Conservation (phyloP, 352 stramenopile genomes). For the Peronospora destructor region DNA sequence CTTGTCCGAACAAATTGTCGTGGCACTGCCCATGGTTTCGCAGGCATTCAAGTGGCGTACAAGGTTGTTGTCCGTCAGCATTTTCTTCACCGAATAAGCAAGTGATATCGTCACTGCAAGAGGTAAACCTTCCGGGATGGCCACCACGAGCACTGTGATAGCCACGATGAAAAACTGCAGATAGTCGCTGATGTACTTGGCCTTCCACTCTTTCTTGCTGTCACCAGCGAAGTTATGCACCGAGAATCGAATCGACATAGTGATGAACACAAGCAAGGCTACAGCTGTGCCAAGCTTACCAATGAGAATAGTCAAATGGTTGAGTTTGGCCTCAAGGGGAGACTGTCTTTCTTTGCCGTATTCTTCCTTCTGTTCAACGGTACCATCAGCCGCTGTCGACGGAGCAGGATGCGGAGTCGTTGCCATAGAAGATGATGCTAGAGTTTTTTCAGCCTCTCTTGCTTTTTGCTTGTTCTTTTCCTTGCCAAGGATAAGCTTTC, state of each 20-base stretch:
- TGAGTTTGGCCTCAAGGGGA: conserved; percentile 83
- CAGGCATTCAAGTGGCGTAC: conserved; percentile 84
- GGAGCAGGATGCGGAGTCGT: conserved; percentile 8
- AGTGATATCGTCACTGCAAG: conserved; percentile 95
- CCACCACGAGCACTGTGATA: conserved; percentile 92
- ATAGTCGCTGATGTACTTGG: conserved; percentile 55
- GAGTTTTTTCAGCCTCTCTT: conserved; percentile 17
- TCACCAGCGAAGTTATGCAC: conserved; percentile 50
- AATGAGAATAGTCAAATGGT: conserved; percentile 75
- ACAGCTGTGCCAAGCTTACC: conserved; percentile 70
- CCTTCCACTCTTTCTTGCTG: conserved; percentile 34
- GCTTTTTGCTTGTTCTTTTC: conserved; percentile 56
- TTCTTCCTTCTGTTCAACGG: conserved; percentile 61
- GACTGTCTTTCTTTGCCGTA: conserved; percentile 60
- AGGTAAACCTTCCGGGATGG: conserved; percentile 95
- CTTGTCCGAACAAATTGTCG: conserved; percentile 97
- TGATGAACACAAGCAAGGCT: conserved; percentile 70
- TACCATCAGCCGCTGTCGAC: conserved; percentile 60
- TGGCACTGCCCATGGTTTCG: conserved; percentile 92
- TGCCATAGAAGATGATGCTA: conserved; percentile 6
- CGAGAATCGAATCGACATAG: conserved; percentile 69
- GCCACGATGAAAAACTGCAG: conserved; percentile 82
- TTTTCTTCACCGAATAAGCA: conserved; percentile 92
- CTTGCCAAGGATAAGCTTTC: conserved; percentile 67
- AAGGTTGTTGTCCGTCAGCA: conserved; percentile 88